phyloP scores from a whole-genome alignment of 192 early-diverging fungal genomes.

The Coemansia sp. region DNA sequence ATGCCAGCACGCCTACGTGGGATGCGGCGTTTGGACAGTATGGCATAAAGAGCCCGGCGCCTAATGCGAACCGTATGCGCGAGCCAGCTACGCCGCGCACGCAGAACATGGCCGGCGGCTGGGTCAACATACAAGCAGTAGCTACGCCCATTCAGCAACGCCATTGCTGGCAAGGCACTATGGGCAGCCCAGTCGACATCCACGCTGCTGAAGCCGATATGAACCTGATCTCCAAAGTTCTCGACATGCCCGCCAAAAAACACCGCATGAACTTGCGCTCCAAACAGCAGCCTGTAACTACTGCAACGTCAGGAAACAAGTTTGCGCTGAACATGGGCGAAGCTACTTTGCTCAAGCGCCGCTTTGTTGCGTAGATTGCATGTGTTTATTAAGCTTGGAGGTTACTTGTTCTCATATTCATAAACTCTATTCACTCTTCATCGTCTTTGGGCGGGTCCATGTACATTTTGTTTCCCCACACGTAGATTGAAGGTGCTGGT shows the following conservation, averaged over 20 bases:
- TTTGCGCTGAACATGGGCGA: constrained; percentile 56
- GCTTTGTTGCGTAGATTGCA: constrained; percentile 30
- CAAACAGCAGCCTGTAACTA: not conserved
- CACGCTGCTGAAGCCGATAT: constrained; percentile 51
- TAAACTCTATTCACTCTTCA: constrained; percentile 13
- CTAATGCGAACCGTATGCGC: constrained; percentile 18
- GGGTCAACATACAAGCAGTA: constrained; percentile 54
- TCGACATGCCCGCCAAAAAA: constrained; percentile 51
- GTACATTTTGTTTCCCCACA: constrained; percentile 52
- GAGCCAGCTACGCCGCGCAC: constrained; percentile 32
- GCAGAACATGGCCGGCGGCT: constrained; percentile 47
- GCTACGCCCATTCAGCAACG: constrained; percentile 52
- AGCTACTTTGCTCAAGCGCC: constrained; percentile 49
- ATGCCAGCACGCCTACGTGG: constrained; percentile 47
- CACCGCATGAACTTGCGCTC: constrained; percentile 29
- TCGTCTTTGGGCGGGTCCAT: constrained; percentile 36
- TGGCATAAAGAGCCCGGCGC: constrained; percentile 50
- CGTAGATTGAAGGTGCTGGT: constrained; percentile 28
- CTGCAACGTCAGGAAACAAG: constrained; percentile 10
- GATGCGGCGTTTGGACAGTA: constrained; percentile 52
- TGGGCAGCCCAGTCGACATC: constrained; percentile 52
- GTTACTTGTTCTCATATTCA: not conserved
- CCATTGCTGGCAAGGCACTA: constrained; percentile 56
- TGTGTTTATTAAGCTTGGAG: not conserved
- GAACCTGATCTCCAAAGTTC: constrained; percentile 46